phyloP scores from a whole-genome alignment of 2,329 filamentous ascomycete species.

The Leptoxyphium fumago region DNA sequence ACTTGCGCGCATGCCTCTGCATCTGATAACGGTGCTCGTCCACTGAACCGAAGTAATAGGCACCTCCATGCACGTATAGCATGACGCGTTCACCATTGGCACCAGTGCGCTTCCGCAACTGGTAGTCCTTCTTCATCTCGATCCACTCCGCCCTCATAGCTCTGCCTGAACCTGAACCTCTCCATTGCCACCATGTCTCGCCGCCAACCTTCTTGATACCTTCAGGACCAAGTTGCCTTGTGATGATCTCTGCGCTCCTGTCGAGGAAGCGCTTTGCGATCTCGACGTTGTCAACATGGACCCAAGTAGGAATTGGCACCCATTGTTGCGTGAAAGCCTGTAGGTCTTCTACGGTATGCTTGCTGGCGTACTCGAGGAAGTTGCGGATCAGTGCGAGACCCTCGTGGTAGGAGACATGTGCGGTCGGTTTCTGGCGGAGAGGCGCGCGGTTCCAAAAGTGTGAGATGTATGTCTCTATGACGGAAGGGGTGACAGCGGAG shows the following conservation, averaged over 20 bases:
- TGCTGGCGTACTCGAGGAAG: constrained; percentile 72
- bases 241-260: constrained; percentile 51
- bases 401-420: constrained; percentile 87
- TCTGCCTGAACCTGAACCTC: constrained; percentile 39
- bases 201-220: constrained; percentile 69
- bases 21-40: constrained; percentile 98
- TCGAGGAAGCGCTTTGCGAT: constrained; percentile 51
- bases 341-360: constrained; percentile 83
- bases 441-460: constrained; percentile 80
- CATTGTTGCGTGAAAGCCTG: constrained; percentile 85
- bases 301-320: constrained; percentile 81
- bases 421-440: constrained; percentile 64
- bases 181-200: constrained; percentile 80
- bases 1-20: constrained; percentile 85
- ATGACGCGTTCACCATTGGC: constrained; percentile 57
- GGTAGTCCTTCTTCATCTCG: constrained; percentile 76
- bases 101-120: constrained; percentile 47
- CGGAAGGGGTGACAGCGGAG: constrained; percentile 72
- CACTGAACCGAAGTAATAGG: constrained; percentile 89
- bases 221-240: constrained; percentile 59
- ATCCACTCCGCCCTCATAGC: constrained; percentile 81
- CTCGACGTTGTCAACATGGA: constrained; percentile 55
- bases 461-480: constrained; percentile 71
- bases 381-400: constrained; percentile 74
- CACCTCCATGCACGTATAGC: constrained; percentile 87